A percentile compares a stretch with the other conserved stretches of the same genome.
phyloP scores from a whole-genome alignment of 225 moss, liverwort and hornwort genomes.

The Takakia lepidozioides region DNA sequence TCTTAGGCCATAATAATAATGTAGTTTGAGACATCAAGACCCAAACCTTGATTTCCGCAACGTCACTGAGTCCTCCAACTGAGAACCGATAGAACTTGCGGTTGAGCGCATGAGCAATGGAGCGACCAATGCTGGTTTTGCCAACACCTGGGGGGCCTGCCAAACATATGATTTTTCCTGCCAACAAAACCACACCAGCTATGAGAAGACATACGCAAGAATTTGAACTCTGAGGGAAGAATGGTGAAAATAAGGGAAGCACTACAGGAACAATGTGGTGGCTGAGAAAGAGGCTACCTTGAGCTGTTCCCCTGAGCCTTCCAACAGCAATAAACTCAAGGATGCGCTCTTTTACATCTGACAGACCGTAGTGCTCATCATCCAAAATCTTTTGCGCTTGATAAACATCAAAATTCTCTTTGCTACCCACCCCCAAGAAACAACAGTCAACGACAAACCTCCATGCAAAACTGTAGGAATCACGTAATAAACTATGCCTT shows the following conservation, averaged over 20 bases:
- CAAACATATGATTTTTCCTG: slow-evolving; percentile 97
- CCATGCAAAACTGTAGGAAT: too few relatives aligned
- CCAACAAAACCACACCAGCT: slow-evolving; percentile 3
- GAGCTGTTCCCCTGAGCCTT: slow-evolving; percentile 85
- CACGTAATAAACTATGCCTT: too few relatives aligned
- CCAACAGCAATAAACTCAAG: slow-evolving; percentile 98
- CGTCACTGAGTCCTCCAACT: slow-evolving; percentile 95
- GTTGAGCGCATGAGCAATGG: slow-evolving; percentile 96
- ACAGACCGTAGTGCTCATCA: slow-evolving; percentile 80
- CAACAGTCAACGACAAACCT: too few relatives aligned
- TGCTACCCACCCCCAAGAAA: slow-evolving; percentile 51
- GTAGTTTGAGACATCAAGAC: too few relatives aligned
- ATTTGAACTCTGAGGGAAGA: too few relatives aligned
- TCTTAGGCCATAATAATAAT: too few relatives aligned
- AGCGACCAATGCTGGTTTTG: slow-evolving; percentile 97
- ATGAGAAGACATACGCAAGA: slow-evolving; percentile 3
- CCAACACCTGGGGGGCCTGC: slow-evolving; percentile 98
- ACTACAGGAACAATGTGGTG: too few relatives aligned
- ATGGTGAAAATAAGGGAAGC: too few relatives aligned
- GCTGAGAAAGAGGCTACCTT: slow-evolving; percentile 50
- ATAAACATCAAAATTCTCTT: slow-evolving; percentile 86
- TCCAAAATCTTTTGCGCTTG: slow-evolving; percentile 82
- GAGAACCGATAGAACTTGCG: slow-evolving; percentile 92
- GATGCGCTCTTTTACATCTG: slow-evolving; percentile 92
- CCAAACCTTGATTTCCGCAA: slow-evolving; percentile 98